A percentile compares a stretch with the other conserved stretches of the same genome.
phyloP scores from a whole-genome alignment of 1,284 basidiomycete species.

The Hemileia vastatrix region DNA sequence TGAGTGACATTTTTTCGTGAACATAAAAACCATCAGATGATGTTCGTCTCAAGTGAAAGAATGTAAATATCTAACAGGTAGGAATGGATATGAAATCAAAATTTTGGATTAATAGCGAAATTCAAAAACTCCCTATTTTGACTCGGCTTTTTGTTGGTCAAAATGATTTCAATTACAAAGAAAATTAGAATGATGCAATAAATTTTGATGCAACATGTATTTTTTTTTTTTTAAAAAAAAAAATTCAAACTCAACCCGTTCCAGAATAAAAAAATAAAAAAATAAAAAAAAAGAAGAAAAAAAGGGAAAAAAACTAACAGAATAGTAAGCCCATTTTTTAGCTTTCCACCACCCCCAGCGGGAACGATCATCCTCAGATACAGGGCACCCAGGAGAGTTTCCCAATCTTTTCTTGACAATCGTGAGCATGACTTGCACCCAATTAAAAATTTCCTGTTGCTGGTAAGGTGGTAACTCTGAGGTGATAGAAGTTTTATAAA shows the following conservation, averaged over 20 bases:
- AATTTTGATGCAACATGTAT: neutral
- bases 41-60: no score
- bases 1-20: no score
- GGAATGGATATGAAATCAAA: no score
- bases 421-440: conserved; percentile 70
- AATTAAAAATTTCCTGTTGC: conserved; percentile 68
- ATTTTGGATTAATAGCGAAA: neutral
- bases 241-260: no score
- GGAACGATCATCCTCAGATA: conserved; percentile 63
- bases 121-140: neutral
- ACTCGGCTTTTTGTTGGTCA: neutral
- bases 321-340: conserved; percentile 78
- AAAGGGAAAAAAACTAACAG: conserved; percentile 47
- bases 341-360: conserved; percentile 72
- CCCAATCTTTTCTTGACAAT: conserved; percentile 54
- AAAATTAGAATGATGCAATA: no score
- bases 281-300: no score
- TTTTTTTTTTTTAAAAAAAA: neutral
- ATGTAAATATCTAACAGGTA: no score
- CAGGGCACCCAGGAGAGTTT: conserved; percentile 58
- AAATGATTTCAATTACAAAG: no score
- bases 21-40: neutral
- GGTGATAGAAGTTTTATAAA: conserved; percentile 57
- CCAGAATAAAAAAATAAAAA: no score
- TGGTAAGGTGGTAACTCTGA: conserved; percentile 62